Base-by-base conservation (phyloP, 2,329 filamentous ascomycete species). In the Ophiostoma piceae region DNA sequence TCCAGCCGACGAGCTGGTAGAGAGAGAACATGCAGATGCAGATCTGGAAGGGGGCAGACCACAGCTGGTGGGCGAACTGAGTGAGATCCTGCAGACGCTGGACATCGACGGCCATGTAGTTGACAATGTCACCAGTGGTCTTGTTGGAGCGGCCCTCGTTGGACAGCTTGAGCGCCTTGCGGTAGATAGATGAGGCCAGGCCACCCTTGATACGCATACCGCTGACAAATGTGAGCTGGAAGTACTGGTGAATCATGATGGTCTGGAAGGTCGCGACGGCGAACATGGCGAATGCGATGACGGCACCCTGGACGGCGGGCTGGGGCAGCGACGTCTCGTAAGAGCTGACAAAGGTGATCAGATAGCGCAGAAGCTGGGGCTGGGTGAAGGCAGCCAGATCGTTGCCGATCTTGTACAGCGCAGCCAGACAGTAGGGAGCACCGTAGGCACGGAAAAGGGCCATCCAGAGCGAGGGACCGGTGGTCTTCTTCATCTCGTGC, bases 31-130 rank as follows among this genome's bases (percentile, higher is more conserved):
- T 97, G 82, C 96, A 99, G 54, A 99, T 87, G 41, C 88, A 84
- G 76, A 99, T 99, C 79, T 99, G 96, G 80, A 98, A 96, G 2
- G 95, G 95, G 2, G 96, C 94, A 62, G 94, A 97, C 93, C 95
- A 97, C 12, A 96, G 82, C 78, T 98, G 94, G 77, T 96, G 94
- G 22, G 92, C 93, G 77, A 95, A 99, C 77, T 99, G 96, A 1
- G 94, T 92, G 70, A 99, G 83, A 79, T 99, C 95, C 76, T 97
- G 92, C 22, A 99, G 85, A 74, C 96, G 90, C 79, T 99, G 95
- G 16, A 94, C 94, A 78, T 99, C 95, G 11, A 99, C 94, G 65
- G 96, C 95, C 94, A 99, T 99, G 80, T 97, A 95, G 78, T 99
- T 99, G 78, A 99, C 95, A 76, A 99, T 98, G 76, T 99, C 96